Evolutionary conservation across 2,329 filamentous ascomycete species (phyloP), one percentile per base, ranked within the genome.

Genomic region (Xylariaceae sp.): DNA sequence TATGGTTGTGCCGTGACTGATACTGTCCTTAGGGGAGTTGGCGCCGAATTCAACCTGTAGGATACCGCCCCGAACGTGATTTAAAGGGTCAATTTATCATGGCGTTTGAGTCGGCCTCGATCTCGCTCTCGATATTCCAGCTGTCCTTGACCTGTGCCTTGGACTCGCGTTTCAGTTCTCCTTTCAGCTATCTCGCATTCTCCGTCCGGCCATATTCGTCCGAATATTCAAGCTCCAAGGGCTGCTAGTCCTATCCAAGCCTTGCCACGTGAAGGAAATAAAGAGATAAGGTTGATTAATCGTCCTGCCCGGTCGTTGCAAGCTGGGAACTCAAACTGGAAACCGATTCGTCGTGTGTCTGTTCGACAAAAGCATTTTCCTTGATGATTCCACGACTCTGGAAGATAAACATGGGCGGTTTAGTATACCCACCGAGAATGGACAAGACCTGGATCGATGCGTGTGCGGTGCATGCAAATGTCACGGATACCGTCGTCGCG

Each of bases 351-450:
- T 73, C 71, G 66, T 70, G 69, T 57, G 72, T 62, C 70, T 76
- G 66, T 77, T 80, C 45, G 78, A 75, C 6, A 1, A 91, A 71
- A 1, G 11, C 37, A 13, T 10, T 42, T 42, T 42, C 11, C 11
- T 42, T 8, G 37, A 8, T 42, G 8, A 3, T 42, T 42, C 9
- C 78, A 70, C 55, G 83, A 80, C 65, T 88, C 86, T 17, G 94
- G 76, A 6, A 87, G 75, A 77, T 66, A 93, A 86, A 71, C 96
- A 92, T 0, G 92, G 96, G 64, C 88, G 92, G 92, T 68, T 96
- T 96, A 90, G 72, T 96, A 96, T 0, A 92, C 92, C 0, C 90
- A 88, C 92, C 92, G 96, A 68, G 96, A 88, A 2, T 90, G 91
- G 50, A 78, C 71, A 8, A 92, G 61, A 0, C 92, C 91, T 66